Conservation (phyloP, 768 basidiomycete species). For the Tubosaeta brunneosetosa region DNA sequence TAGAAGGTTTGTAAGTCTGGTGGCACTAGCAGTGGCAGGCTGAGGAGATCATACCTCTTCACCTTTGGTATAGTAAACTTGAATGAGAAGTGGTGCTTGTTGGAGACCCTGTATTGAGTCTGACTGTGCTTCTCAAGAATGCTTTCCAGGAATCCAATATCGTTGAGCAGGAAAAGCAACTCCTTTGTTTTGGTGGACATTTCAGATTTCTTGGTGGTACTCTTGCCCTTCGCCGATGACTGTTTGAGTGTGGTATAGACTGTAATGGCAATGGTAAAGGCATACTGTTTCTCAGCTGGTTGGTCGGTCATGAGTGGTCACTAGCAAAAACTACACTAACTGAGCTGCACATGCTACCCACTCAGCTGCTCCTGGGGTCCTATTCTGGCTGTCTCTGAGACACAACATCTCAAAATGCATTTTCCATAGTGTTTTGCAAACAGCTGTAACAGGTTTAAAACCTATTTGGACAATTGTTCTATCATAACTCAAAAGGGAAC, state of each 20-base stretch:
- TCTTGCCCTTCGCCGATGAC: background rate
- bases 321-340: background rate
- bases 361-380: background rate
- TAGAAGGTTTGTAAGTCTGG: background rate
- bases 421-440: too few relatives aligned
- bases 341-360: too few relatives aligned
- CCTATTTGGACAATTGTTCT: too few relatives aligned
- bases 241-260: background rate
- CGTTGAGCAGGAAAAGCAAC: background rate
- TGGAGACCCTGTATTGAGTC: background rate
- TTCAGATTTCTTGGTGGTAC: background rate
- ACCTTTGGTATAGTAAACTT: background rate
- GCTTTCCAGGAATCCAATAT: slow-evolving; percentile 23
- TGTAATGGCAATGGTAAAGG: background rate
- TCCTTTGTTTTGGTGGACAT: background rate
- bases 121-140: slow-evolving; percentile 4
- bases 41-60: background rate
- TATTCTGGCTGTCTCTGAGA: background rate
- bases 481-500: too few relatives aligned
- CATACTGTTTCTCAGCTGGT: slow-evolving; percentile 25
- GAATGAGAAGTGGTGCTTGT: background rate
- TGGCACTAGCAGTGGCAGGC: too few relatives aligned
- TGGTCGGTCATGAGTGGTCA: background rate
- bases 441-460: too few relatives aligned
- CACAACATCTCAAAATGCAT: background rate